Percentiles rank a stretch among this genome's conserved stretches.
Conservation (phyloP, 2,329 filamentous ascomycete species). For the Aspergillus pseudoviridinutans region DNA sequence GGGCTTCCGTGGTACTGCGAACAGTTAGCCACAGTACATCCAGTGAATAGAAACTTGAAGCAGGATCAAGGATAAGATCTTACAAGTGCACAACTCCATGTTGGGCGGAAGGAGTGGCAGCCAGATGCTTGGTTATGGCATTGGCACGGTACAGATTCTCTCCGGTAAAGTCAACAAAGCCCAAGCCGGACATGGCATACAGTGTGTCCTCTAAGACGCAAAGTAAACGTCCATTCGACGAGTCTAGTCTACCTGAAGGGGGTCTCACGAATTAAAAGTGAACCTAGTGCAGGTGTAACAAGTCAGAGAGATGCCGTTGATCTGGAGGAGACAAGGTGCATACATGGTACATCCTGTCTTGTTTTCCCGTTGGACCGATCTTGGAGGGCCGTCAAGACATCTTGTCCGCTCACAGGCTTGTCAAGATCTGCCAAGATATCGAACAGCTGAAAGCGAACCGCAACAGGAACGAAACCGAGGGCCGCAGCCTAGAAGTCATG, state of each 20-base stretch:
- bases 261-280: conserved; percentile 21
- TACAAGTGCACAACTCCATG: conserved; percentile 39
- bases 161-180: conserved; percentile 29
- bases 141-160: conserved; percentile 32
- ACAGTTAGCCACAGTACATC: not conserved
- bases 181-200: conserved; percentile 34
- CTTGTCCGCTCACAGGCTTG: conserved; percentile 22
- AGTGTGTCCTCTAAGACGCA: conserved; percentile 30
- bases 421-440: conserved; percentile 22
- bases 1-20: conserved; percentile 30
- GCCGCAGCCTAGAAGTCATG: conserved; percentile 24
- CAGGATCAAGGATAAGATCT: not conserved
- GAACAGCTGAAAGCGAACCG: conserved; percentile 34
- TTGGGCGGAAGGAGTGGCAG: conserved; percentile 30
- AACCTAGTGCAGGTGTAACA: conserved; percentile 8
- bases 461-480: conserved; percentile 36
- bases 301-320: not conserved
- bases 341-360: conserved; percentile 20
- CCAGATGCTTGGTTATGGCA: conserved; percentile 32
- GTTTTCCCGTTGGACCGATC: conserved; percentile 5
- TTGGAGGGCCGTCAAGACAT: conserved; percentile 24
- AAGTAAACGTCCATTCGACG: no score
- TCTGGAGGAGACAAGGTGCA: not conserved
- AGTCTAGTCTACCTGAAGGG: not conserved
- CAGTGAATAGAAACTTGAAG: no score